These are phyloP conservation scores for Penicillium sp. DNA, from an alignment of 2,329 filamentous ascomycete genomes.

Conservation along the genomic window DNA sequence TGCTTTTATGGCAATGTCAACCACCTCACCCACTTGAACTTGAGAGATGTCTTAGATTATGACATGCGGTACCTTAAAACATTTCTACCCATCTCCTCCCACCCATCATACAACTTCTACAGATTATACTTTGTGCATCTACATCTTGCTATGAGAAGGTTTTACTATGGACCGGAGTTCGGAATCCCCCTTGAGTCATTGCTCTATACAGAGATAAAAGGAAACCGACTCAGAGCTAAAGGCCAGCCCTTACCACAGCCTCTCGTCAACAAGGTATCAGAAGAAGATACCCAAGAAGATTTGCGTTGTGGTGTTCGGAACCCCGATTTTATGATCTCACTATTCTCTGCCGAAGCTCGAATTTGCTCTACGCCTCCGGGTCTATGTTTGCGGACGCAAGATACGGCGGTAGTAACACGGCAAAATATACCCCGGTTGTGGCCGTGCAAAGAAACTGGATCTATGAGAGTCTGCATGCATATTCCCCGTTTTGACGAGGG, in stretches of 20 bases:
- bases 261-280: neutral
- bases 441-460: neutral
- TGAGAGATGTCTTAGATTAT: neutral
- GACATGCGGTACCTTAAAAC: neutral
- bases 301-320: too few species aligned
- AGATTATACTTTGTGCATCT: conserved; percentile 10
- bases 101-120: neutral
- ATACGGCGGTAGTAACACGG: neutral
- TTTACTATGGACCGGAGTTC: conserved; percentile 11
- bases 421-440: neutral
- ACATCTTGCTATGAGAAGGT: conserved; percentile 13
- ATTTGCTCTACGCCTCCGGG: conserved; percentile 6
- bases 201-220: conserved; percentile 5
- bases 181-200: conserved; percentile 11
- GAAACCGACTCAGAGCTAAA: neutral
- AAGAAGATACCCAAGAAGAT: neutral
- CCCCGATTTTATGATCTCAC: neutral
- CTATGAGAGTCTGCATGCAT: neutral
- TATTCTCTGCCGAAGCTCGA: conserved; percentile 10
- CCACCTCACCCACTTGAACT: neutral
- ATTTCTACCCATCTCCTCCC: neutral
- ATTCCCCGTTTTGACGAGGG: neutral
- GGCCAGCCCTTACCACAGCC: neutral
- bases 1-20: neutral
- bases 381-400: conserved; percentile 9